Percentiles rank a stretch among this genome's conserved stretches.
Conservation (phyloP, 2,329 filamentous ascomycete species). For the Fusarium subglutinans region DNA sequence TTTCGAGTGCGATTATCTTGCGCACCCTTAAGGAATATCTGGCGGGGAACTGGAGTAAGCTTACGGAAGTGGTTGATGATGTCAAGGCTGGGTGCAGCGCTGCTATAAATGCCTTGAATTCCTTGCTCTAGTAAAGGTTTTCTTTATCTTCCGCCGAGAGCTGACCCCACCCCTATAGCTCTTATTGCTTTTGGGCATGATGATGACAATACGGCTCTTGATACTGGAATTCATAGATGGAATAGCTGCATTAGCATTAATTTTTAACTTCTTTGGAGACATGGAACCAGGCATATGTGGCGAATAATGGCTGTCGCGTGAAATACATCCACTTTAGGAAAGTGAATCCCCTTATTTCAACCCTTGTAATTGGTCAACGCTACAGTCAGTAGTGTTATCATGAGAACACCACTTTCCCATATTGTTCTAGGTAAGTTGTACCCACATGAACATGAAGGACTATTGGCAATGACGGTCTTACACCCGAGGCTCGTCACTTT, state of each 20-base stretch:
- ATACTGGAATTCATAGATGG: rapidly evolving
- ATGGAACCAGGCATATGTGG: too few relatives aligned
- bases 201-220: too few relatives aligned
- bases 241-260: too few relatives aligned
- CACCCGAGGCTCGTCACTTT: rapidly evolving
- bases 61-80: background rate
- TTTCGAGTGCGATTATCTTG: rapidly evolving
- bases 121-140: rapidly evolving
- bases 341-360: background rate
- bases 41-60: background rate
- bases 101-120: background rate
- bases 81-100: rapidly evolving
- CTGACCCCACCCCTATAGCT: too few relatives aligned
- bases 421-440: rapidly evolving
- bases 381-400: background rate
- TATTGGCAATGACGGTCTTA: background rate
- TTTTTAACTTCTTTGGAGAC: background rate
- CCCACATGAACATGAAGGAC: rapidly evolving
- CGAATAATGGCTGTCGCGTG: background rate
- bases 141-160: rapidly evolving
- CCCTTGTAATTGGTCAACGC: background rate
- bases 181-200: too few relatives aligned
- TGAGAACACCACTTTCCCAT: rapidly evolving
- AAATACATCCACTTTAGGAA: background rate
- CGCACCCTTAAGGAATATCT: rapidly evolving